Base-by-base conservation (phyloP, 192 early-diverging fungal species). In the Podila epicladia region DNA sequence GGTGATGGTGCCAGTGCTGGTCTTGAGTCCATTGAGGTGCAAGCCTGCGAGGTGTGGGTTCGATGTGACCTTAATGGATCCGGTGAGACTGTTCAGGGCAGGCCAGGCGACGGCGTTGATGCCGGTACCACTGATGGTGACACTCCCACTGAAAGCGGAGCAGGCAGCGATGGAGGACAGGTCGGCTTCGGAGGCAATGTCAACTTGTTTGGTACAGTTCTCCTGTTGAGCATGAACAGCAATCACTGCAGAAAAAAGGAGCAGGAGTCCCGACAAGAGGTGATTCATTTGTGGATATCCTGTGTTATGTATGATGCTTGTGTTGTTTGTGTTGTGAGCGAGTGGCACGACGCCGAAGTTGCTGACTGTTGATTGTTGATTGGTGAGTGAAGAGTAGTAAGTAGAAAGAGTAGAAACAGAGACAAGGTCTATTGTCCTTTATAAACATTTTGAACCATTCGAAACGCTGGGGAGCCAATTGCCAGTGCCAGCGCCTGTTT, bases 1-100 rank as follows among this genome's bases (percentile, higher is more conserved):
- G 50, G 84, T 82, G 66, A 91, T 80, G 49, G 82, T 71, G 9
- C 83, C 83, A 9, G 69, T 67, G 33, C 70, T 63, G 13, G 58
- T 58, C 29, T 74, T 33, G 31, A 84, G 77, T 9, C 49, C 50
- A 15, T 79, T 58, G 8, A 84, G 55, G 1, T 64, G 22, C 24
- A 84, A 35, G 1, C 51, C 59, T 3, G 72, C 69, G 22, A 84
- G 62, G 45, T 64, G 61, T 2, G 70, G 35, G 53, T 73, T 72
- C 28, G 76, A 80, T 1, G 57, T 26, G 45, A 80, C 58, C 37
- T 51, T 63, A 65, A 80, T 72, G 48, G 76, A 38, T 0, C 71
- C 71, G 0, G 76, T 69, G 66, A 80, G 76, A 29, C 50, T 58
- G 5, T 53, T 62, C 8, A 80, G 66, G 15, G 65, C 66, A 7